Evolutionary conservation across 306 rosid genomes (phyloP).

Genomic region (Cucurbita maxima): DNA sequence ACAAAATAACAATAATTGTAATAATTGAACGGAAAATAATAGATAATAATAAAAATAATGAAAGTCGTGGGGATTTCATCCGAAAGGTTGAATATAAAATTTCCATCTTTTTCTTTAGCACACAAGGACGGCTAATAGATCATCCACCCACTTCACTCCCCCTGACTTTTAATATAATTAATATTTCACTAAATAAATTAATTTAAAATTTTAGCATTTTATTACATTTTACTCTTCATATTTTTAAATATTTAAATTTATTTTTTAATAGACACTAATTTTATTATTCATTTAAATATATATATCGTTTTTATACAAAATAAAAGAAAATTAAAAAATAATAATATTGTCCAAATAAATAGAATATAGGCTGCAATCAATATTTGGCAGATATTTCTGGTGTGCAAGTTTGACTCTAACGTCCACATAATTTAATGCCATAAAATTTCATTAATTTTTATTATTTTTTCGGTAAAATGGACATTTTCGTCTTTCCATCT

Average conservation of each 20-base stretch:
- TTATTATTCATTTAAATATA: no score
- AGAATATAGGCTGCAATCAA: no score
- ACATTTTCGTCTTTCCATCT: not conserved
- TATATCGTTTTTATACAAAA: no score
- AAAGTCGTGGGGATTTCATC: not conserved
- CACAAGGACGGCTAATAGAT: not conserved
- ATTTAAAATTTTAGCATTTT: no score
- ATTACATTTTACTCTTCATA: no score
- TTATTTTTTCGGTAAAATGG: no score
- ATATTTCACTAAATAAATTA: not conserved
- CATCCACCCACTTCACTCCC: not conserved
- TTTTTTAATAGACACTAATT: no score
- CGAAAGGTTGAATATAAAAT: not conserved
- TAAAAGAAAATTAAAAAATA: no score
- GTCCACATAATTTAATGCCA: not conserved
- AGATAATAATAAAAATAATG: not conserved
- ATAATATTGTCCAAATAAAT: no score
- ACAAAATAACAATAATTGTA: no score
- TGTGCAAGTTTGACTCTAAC: slow-evolving; percentile 1
- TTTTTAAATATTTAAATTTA: no score
- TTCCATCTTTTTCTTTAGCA: not conserved
- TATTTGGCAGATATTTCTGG: not conserved
- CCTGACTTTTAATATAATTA: not conserved
- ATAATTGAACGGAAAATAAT: no score
- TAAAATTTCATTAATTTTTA: not conserved